Percentiles rank a stretch among this genome's conserved stretches.
Conservation (phyloP, 1,139 yeast genomes). For the Debaryomyces nepalensis region DNA sequence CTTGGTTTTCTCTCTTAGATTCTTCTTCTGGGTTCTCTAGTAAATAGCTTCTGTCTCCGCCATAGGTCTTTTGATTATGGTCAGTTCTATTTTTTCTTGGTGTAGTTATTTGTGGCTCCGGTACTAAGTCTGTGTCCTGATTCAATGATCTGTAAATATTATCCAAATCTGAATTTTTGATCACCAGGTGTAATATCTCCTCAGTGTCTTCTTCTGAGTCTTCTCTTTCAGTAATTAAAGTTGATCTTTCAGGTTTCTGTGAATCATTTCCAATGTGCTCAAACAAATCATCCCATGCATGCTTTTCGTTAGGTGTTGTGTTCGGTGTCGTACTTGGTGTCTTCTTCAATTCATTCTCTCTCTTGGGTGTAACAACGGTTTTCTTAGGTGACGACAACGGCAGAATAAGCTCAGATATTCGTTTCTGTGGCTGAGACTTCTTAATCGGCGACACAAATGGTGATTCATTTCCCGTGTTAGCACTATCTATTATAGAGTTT, state of each 20-base stretch:
- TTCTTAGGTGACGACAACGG: conserved; percentile 9
- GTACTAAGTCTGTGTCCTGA: neutral
- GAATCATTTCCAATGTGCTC: conserved; percentile 18
- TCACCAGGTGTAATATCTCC: neutral
- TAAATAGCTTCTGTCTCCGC: conserved; percentile 29
- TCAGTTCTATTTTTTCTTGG: conserved; percentile 3
- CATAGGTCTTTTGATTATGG: conserved; percentile 20
- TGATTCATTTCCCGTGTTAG: neutral
- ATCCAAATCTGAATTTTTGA: conserved; percentile 5
- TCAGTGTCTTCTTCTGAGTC: neutral
- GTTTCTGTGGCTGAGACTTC: conserved; percentile 11
- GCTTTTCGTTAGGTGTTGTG: conserved; percentile 20
- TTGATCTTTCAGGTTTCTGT: neutral
- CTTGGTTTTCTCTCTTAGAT: conserved; percentile 13
- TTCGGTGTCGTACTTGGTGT: neutral
- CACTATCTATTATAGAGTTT: conserved; percentile 13
- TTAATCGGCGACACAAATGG: conserved; percentile 10
- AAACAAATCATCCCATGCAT: conserved; percentile 30
- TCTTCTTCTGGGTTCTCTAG: conserved; percentile 18
- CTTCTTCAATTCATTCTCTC: too few relatives aligned
- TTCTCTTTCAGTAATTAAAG: neutral
- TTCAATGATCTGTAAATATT: conserved; percentile 6
- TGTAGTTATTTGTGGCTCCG: neutral
- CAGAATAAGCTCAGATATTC: conserved; percentile 9
- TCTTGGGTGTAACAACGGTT: neutral